Percentiles rank a stretch among this genome's conserved stretches.
Evolutionary conservation across 192 early-diverging fungal species (phyloP).

Genomic region (Pilobolus umbonatus): DNA sequence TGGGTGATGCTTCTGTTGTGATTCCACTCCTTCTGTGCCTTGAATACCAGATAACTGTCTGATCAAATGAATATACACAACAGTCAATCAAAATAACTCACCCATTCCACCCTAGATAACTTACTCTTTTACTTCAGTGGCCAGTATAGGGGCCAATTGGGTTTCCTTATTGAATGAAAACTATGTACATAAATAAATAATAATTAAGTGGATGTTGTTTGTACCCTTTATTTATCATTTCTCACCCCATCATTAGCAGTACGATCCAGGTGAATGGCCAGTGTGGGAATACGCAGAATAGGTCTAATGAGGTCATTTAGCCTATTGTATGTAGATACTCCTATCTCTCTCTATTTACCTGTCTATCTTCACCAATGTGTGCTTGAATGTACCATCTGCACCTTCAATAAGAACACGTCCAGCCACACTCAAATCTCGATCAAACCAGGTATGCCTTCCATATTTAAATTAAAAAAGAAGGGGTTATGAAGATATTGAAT

Average conservation of each 20-base stretch:
- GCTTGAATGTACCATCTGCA: constrained; percentile 62
- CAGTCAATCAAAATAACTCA: not conserved
- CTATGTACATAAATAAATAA: too few relatives aligned
- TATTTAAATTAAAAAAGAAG: too few relatives aligned
- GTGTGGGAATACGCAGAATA: constrained; percentile 91
- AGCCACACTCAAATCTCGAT: constrained; percentile 93
- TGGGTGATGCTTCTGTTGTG: constrained; percentile 71
- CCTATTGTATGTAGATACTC: not conserved
- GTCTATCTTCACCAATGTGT: constrained; percentile 75
- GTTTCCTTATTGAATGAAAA: constrained; percentile 96
- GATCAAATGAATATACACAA: not conserved
- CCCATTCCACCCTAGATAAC: not conserved
- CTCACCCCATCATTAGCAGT: constrained; percentile 53
- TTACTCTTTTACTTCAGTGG: constrained; percentile 60
- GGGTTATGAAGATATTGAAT: too few relatives aligned
- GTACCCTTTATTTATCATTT: not conserved
- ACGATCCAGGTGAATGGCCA: constrained; percentile 96
- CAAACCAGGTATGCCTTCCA: constrained; percentile 95
- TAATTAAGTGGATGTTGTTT: not conserved
- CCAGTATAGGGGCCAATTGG: constrained; percentile 87
- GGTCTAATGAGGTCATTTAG: constrained; percentile 42
- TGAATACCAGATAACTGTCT: constrained; percentile 23
- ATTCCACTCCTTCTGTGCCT: constrained; percentile 18
- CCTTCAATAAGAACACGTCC: constrained; percentile 85
- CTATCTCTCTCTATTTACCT: constrained; percentile 29